Evolutionary conservation across 2,329 filamentous ascomycete genomes (phyloP), one percentile per base, ranked within the genome.

Genomic region (Claviceps citrina): DNA sequence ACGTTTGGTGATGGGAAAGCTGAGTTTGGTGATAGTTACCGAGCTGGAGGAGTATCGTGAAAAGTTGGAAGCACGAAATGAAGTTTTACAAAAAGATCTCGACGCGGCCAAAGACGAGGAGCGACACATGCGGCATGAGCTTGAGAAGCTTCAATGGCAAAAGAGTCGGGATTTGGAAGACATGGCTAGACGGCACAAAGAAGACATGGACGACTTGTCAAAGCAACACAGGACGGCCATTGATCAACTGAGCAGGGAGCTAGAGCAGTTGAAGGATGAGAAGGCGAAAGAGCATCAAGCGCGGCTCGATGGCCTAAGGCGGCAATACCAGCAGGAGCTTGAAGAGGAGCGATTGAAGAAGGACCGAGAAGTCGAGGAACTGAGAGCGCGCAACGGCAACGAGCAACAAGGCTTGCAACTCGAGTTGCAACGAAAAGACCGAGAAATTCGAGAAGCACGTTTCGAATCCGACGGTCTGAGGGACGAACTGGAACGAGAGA

Each of bases 281-380:
- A 59, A 66, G 30, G 62, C 70, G 12, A 73, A 70, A 41, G 66
- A 71, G 34, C 78, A 89, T 47, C 69, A 75, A 44, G 77, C 84
- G 39, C 78, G 83, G 38, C 53, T 89, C 13, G 73, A 77, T 5
- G 71, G 75, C 4, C 49, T 85, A 26, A 72, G 76, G 50, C 68
- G 73, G 39, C 72, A 71, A 34, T 67, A 81, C 45, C 71, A 77
- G 30, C 65, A 66, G 16, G 75, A 84, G 50, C 55, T 84, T 13
- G 76, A 83, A 25, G 73, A 81, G 35, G 77, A 86, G 53, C 65
- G 71, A 40, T 64, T 55, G 32, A 66, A 66, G 39, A 67, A 71
- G 43, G 59, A 71, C 16, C 68, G 67, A n/a, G 80, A 85, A 49
- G 63, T 83, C 2, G 70, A 76, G 44, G 73, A 81, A n/a, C 51